Percentiles rank a stretch among this genome's conserved stretches.
Conservation (phyloP, 2,329 filamentous ascomycete species). For the Epichloe hybrida region DNA sequence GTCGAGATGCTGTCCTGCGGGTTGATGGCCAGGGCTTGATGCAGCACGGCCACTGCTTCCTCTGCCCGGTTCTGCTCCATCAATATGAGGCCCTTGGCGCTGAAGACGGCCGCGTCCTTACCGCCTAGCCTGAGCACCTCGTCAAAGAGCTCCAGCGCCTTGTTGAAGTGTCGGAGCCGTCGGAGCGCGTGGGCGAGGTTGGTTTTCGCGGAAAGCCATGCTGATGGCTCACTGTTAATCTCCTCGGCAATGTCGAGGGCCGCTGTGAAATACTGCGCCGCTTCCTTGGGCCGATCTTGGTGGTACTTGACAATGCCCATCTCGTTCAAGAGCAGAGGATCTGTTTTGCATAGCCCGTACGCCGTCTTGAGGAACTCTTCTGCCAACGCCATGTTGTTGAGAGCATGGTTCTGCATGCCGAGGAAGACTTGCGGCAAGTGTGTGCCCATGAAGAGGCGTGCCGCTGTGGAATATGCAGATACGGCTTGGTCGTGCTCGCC, state of each 20-base stretch:
- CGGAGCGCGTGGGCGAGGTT: constrained; percentile 86
- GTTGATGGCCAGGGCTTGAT: constrained; percentile 68
- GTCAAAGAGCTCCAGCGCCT: constrained; percentile 71
- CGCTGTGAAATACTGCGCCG: constrained; percentile 62
- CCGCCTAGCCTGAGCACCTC: constrained; percentile 72
- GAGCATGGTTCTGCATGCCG: constrained; percentile 93
- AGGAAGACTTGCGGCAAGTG: constrained; percentile 92
- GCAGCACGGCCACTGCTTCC: constrained; percentile 68
- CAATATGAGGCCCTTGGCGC: constrained; percentile 70
- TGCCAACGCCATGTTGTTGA: constrained; percentile 88
- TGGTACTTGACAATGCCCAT: constrained; percentile 94
- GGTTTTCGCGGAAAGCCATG: constrained; percentile 71
- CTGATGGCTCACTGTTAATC: constrained; percentile 67
- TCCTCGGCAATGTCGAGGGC: constrained; percentile 67
- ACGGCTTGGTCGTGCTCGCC: constrained; percentile 98
- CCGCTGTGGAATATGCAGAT: constrained; percentile 91
- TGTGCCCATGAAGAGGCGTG: constrained; percentile 88
- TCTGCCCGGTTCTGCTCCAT: constrained; percentile 63
- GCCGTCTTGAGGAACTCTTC: constrained; percentile 90
- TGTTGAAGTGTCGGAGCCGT: constrained; percentile 52
- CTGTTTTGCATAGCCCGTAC: constrained; percentile 67
- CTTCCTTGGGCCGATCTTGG: constrained; percentile 63
- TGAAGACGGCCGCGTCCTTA: constrained; percentile 66
- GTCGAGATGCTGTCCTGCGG: constrained; percentile 73
- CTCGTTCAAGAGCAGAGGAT: constrained; percentile 87